phyloP scores from a whole-genome alignment of 140 eudicot genomes.

The Bidens hawaiensis region DNA sequence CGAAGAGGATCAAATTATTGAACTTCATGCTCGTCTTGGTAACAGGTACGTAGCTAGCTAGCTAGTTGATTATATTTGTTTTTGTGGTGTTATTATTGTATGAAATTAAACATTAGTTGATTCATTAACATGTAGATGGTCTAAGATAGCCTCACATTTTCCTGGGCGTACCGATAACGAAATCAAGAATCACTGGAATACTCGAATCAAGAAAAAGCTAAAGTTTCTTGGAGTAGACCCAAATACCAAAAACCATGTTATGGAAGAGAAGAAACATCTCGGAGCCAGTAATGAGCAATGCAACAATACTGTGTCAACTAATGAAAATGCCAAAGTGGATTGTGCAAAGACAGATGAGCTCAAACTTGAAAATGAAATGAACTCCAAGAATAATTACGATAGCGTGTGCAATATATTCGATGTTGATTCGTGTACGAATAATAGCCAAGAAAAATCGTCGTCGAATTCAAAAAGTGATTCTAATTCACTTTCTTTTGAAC shows the following conservation, averaged over 20 bases:
- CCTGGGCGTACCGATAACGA: slow-evolving; percentile 84
- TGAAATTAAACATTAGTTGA: not conserved
- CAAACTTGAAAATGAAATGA: slow-evolving; percentile 1
- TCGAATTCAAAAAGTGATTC: slow-evolving; percentile 22
- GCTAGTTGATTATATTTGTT: not conserved
- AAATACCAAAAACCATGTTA: slow-evolving; percentile 36
- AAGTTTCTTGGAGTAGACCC: slow-evolving; percentile 54
- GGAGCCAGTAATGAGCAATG: slow-evolving; percentile 14
- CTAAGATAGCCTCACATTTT: slow-evolving; percentile 71
- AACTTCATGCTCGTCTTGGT: slow-evolving; percentile 76
- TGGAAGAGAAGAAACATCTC: slow-evolving; percentile 24
- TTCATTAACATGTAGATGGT: slow-evolving; percentile 59
- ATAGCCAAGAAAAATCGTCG: slow-evolving; percentile 25
- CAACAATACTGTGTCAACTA: slow-evolving; percentile 10
- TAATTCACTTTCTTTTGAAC: slow-evolving; percentile 32
- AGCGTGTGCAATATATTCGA: slow-evolving; percentile 18
- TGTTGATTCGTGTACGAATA: slow-evolving; percentile 27
- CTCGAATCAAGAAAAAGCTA: slow-evolving; percentile 73
- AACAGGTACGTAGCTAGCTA: slow-evolving; percentile 60
- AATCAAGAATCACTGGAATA: slow-evolving; percentile 85
- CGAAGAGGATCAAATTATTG: slow-evolving; percentile 67
- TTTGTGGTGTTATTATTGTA: not conserved
- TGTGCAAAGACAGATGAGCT: not conserved
- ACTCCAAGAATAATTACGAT: slow-evolving; percentile 11
- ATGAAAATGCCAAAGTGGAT: slow-evolving; percentile 13